Evolutionary conservation across 2,329 filamentous ascomycete species (phyloP).

Genomic region (Aspergillus neoniger): DNA sequence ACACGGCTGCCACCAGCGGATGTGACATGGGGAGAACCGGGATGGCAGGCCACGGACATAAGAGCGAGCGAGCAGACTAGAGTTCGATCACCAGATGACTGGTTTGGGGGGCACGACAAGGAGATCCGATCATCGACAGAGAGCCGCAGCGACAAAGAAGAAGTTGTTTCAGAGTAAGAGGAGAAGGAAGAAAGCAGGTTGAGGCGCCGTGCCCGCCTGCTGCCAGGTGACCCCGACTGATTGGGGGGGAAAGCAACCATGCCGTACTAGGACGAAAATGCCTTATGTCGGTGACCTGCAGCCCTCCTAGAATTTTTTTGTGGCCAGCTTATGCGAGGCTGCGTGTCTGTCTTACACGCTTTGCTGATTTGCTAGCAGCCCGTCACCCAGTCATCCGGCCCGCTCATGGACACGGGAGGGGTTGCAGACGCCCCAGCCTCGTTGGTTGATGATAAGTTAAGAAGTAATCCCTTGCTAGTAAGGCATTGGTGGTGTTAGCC

Average conservation of each 20-base stretch:
- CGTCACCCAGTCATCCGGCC: conserved; percentile 4
- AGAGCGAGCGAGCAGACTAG: conserved; percentile 10
- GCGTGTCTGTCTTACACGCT: conserved; percentile 24
- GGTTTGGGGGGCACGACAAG: not conserved
- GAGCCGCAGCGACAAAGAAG: not conserved
- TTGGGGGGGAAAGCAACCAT: conserved; percentile 3
- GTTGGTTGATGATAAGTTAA: not conserved
- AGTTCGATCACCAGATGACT: not conserved
- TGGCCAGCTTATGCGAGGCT: conserved; percentile 25
- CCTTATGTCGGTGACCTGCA: conserved; percentile 8
- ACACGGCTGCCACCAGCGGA: conserved; percentile 37
- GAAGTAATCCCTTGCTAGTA: not conserved
- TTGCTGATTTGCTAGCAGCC: not conserved
- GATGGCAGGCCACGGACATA: conserved; percentile 15
- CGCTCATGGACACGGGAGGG: conserved; percentile 8
- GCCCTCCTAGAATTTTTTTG: conserved; percentile 1
- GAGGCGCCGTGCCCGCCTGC: not conserved
- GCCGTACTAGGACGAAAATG: conserved; percentile 4
- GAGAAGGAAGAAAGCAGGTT: not conserved
- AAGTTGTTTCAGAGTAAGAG: not conserved
- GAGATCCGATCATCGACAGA: conserved; percentile 5
- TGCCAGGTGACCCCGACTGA: conserved; percentile 10
- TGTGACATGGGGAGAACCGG: conserved; percentile 30
- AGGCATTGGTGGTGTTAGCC: not conserved
- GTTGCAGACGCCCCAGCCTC: conserved; percentile 7